Percentiles rank a stretch among this genome's conserved stretches.
phyloP scores from a whole-genome alignment of 2,329 filamentous ascomycete genomes.

The Pseudopyricularia javanii region DNA sequence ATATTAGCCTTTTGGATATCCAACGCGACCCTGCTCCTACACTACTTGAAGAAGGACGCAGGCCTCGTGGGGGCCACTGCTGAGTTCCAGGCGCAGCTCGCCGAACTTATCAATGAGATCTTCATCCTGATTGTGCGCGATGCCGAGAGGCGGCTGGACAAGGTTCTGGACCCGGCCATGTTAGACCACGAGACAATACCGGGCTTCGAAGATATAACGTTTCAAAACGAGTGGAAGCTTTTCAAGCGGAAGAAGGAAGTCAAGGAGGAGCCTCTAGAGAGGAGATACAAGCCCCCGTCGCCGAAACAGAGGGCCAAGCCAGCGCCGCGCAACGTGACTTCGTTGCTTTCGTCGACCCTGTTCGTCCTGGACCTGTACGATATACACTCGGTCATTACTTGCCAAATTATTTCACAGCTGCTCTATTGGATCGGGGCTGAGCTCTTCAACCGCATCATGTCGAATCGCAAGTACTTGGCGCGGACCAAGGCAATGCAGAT shows the following conservation, averaged over 20 bases:
- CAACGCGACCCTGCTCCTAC: conserved; percentile 85
- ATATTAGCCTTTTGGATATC: conserved; percentile 98
- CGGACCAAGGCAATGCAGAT: conserved; percentile 99
- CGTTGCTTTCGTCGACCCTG: conserved; percentile 83
- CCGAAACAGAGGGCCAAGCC: conserved; percentile 87
- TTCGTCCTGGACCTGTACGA: conserved; percentile 99
- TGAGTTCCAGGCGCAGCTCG: conserved; percentile 84
- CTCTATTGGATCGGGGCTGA: conserved; percentile 95
- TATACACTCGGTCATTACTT: conserved; percentile 89
- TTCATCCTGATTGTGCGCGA: conserved; percentile 96
- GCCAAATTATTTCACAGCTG: conserved; percentile 83
- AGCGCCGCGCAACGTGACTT: conserved; percentile 89
- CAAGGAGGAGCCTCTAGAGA: conserved; percentile 82
- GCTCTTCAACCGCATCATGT: conserved; percentile 96
- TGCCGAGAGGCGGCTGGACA: conserved; percentile 90
- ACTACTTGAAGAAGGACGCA: conserved; percentile 91
- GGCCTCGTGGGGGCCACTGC: conserved; percentile 70
- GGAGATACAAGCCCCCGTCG: conserved; percentile 81
- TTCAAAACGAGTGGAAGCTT: conserved; percentile 97
- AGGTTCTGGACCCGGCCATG: conserved; percentile 86
- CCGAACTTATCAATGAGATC: conserved; percentile 94
- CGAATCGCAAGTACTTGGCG: conserved; percentile 84
- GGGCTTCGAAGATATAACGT: conserved; percentile 90
- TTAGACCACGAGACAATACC: conserved; percentile 97
- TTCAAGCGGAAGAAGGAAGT: conserved; percentile 86